Base-by-base conservation (phyloP, 202 grass and related monocot genomes). In the Schoenoplectus triqueter region DNA sequence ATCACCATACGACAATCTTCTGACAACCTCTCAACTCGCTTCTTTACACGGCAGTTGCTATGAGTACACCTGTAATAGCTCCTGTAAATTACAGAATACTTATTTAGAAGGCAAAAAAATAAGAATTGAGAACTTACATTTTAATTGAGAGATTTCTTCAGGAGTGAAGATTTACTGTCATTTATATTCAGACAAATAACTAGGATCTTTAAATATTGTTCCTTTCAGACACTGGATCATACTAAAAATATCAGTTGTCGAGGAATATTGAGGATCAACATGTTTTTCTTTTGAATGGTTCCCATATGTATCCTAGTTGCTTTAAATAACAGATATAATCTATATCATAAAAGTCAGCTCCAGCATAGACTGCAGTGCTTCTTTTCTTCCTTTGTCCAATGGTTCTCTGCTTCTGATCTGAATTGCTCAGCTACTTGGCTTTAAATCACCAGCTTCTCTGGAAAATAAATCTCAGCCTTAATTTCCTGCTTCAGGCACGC, bases 1-100 rank as follows among this genome's bases (percentile, higher is more conserved):
- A 97, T 97, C 83, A 97, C 94, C 92, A 97, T 94, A 50, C 92
- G 91, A 76, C 90, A 90, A 85, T 97, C 94, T 76, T 97, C 94
- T 63, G 94, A 97, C 71, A 94, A 80, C 81, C 94, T 81, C 75
- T 97, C 94, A 50, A 97, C 94, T 11, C 94, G 91, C 87, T 97
- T 97, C 94, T 97, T 97, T 84, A 97, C 94, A 15, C 94, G 91
- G 87, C 94, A 97, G 60, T 92, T 94, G 87, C 52, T 94, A 84
- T 94, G 90, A 21, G 94, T 97, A 87, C 94, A 97, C 46, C 94
- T 83, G 89, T 94, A 97, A 66, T 97, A 97, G 88, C 94, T 97
- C 84, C 94, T 97, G 91, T 67, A 68, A 64, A 66, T 39, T 77
- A 10, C 51, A 55, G 1, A 20, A 10, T 52, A 52, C 18, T 73